These are phyloP conservation scores for Dothidotthia symphoricarpi DNA, from an alignment of 2,329 filamentous ascomycete species.

Conservation along the genomic window DNA sequence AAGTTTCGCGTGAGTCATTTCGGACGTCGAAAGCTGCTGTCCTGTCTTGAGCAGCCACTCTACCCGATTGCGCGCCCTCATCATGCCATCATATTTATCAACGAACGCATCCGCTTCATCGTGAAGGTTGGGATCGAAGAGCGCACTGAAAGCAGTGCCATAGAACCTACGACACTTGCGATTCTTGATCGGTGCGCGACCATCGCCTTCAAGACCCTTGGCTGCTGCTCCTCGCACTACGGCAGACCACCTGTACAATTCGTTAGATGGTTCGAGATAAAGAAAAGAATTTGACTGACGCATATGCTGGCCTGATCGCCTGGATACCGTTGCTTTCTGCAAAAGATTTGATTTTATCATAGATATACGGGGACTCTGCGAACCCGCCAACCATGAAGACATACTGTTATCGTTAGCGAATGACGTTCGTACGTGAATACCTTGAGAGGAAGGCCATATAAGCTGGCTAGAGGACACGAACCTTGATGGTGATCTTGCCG, in stretches of 20 bases:
- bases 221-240: conserved; percentile 23
- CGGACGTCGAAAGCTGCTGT: conserved; percentile 7
- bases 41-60: conserved; percentile 18
- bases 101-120: conserved; percentile 10
- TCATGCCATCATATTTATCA: background rate
- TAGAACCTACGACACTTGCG: conserved; percentile 27
- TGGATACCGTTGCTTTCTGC: background rate
- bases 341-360: conserved; percentile 11
- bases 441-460: too few species aligned
- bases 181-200: background rate
- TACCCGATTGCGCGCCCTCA: conserved; percentile 9
- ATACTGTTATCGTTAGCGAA: conserved; percentile 9
- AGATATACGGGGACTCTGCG: conserved; percentile 26
- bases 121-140: conserved; percentile 7
- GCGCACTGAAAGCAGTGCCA: background rate
- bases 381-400: conserved; percentile 31
- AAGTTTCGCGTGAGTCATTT: background rate
- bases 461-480: conserved; percentile 4
- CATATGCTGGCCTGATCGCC: conserved; percentile 12
- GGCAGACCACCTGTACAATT: conserved; percentile 23
- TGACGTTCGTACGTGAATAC: background rate
- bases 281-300: conserved; percentile 12
- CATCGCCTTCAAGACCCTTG: conserved; percentile 22
- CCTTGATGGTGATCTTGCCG: conserved; percentile 13
- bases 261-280: background rate